Conservation (phyloP, 2,329 filamentous ascomycete species). For the Colletotrichum shisoi region DNA sequence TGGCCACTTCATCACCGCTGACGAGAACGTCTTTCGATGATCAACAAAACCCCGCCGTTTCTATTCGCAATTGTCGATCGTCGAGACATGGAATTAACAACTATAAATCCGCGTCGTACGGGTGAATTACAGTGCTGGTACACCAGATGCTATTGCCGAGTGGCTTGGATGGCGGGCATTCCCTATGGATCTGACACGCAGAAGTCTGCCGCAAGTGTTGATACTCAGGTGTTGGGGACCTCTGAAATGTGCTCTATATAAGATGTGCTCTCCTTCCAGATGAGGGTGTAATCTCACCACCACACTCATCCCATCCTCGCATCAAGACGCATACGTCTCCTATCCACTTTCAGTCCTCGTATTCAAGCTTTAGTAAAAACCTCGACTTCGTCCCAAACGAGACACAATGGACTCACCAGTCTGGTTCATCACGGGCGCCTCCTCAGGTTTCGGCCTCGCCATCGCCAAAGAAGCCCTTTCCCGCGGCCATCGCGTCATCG, state of each 20-base stretch:
- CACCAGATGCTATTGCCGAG: neutral
- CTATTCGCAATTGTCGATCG: neutral
- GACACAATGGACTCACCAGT: conserved; percentile 46
- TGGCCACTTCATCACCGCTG: neutral
- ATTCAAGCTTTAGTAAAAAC: neutral
- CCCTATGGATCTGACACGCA: conserved; percentile 5
- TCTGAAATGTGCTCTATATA: neutral
- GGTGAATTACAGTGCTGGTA: neutral
- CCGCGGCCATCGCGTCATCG: conserved; percentile 59
- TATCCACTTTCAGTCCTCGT: neutral
- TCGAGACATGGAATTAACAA: neutral
- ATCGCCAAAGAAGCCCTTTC: conserved; percentile 55
- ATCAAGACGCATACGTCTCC: neutral
- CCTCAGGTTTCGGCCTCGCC: conserved; percentile 59
- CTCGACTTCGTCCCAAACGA: neutral
- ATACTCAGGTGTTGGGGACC: no score
- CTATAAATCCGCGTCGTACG: neutral
- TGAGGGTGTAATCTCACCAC: neutral
- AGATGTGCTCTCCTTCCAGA: neutral
- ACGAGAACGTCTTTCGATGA: neutral
- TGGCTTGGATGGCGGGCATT: neutral
- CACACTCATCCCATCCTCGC: no score
- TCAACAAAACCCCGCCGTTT: neutral
- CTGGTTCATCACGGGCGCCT: conserved; percentile 64
- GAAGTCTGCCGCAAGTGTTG: neutral